phyloP scores from a whole-genome alignment of 169 alveolate genomes.

The Plasmodium knowlesi region DNA sequence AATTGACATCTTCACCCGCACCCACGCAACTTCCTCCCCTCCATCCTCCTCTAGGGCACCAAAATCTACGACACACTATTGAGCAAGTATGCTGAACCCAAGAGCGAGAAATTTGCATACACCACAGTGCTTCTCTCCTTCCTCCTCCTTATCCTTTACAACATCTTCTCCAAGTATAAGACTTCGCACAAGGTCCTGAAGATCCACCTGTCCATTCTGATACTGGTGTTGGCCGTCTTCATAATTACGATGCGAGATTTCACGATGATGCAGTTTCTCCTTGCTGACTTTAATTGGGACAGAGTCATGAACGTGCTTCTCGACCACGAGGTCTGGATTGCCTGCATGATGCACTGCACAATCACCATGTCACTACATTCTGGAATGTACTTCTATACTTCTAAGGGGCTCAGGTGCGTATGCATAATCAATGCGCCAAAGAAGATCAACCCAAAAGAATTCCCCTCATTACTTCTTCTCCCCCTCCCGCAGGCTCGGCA shows the following conservation, averaged over 20 bases:
- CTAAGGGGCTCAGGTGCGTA: conserved; percentile 53
- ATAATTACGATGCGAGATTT: conserved; percentile 37
- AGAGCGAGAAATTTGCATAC: conserved; percentile 10
- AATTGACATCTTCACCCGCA: background rate
- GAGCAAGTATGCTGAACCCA: conserved; percentile 20
- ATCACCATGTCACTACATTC: conserved; percentile 39
- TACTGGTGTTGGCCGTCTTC: background rate
- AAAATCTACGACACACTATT: conserved; percentile 48
- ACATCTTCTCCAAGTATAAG: conserved; percentile 34
- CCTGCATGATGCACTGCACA: conserved; percentile 60
- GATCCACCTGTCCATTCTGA: conserved; percentile 7
- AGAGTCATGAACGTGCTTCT: background rate
- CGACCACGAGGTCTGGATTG: conserved; percentile 55
- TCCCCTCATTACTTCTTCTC: too few species aligned
- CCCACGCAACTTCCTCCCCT: background rate
- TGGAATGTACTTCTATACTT: conserved; percentile 51
- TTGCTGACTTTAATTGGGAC: background rate
- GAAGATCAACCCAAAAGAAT: background rate
- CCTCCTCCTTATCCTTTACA: conserved; percentile 21
- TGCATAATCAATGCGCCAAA: background rate
- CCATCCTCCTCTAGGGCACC: conserved; percentile 8
- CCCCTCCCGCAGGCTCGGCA: conserved; percentile 11
- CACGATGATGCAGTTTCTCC: background rate
- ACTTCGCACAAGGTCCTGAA: conserved; percentile 27
- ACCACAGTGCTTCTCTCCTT: conserved; percentile 14